Percentiles rank a stretch among this genome's conserved stretches.
phyloP scores from a whole-genome alignment of 169 alveolate species.

The Miamiensis avidus region DNA sequence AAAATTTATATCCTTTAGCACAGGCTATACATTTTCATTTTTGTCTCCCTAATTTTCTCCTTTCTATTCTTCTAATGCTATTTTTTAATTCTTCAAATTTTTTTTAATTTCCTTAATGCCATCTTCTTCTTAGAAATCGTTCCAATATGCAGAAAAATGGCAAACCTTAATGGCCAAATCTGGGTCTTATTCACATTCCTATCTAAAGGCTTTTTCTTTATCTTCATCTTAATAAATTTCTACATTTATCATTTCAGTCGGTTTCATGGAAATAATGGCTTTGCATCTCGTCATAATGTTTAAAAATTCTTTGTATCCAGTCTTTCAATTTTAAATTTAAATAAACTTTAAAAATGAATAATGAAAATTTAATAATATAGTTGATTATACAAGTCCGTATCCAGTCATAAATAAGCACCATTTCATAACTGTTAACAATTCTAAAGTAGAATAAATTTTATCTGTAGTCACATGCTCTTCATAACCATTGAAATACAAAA shows the following conservation, averaged over 20 bases:
- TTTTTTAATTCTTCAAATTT: background rate
- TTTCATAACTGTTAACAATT: background rate
- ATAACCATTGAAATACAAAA: background rate
- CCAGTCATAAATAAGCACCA: background rate
- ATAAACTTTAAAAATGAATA: background rate
- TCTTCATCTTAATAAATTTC: background rate
- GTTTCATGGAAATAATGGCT: background rate
- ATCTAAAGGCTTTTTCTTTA: background rate
- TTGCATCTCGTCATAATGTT: background rate
- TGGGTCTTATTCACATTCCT: background rate
- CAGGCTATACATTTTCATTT: constrained; percentile 22
- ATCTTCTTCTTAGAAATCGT: background rate
- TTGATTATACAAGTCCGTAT: background rate
- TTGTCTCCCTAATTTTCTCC: background rate
- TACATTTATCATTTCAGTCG: background rate
- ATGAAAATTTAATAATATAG: no score
- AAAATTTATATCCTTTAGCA: constrained; percentile 52
- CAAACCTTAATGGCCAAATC: background rate
- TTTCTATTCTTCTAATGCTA: background rate
- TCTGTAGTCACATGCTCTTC: background rate
- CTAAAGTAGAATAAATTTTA: background rate
- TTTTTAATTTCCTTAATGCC: background rate
- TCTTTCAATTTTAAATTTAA: background rate
- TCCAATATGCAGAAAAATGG: background rate
- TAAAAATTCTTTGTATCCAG: background rate